Percentiles rank a stretch among this genome's conserved stretches.
phyloP scores from a whole-genome alignment of 176 grass and related monocot species.

The Oryza rufipogon region DNA sequence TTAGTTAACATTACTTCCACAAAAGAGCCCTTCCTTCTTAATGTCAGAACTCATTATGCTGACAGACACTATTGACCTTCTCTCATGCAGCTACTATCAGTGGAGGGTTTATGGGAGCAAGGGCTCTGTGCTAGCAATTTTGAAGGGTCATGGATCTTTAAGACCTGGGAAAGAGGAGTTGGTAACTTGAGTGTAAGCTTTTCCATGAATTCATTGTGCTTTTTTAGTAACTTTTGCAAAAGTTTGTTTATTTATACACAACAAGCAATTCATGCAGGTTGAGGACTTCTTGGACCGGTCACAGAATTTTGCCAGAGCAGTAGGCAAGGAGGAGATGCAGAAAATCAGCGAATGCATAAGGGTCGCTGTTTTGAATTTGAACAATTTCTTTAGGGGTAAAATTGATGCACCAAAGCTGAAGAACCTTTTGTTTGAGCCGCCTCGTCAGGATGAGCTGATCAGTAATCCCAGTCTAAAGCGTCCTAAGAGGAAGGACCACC shows the following conservation, averaged over 20 bases:
- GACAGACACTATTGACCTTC: slow-evolving; percentile 11
- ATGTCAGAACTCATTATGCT: slow-evolving; percentile 16
- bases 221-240: slow-evolving; percentile 16
- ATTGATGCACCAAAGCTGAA: slow-evolving; percentile 55
- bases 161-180: slow-evolving; percentile 47
- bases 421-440: slow-evolving; percentile 52
- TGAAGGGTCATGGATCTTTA: slow-evolving; percentile 78
- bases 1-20: background rate
- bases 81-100: slow-evolving; percentile 61
- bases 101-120: slow-evolving; percentile 65
- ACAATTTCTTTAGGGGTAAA: slow-evolving; percentile 56
- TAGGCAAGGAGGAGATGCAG: slow-evolving; percentile 60
- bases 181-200: slow-evolving; percentile 76
- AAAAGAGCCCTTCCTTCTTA: background rate
- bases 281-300: slow-evolving; percentile 86
- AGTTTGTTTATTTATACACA: slow-evolving; percentile 26
- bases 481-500: slow-evolving; percentile 31
- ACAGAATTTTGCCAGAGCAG: slow-evolving; percentile 84
- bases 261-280: slow-evolving; percentile 57
- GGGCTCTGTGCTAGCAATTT: slow-evolving; percentile 87
- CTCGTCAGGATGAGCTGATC: slow-evolving; percentile 24
- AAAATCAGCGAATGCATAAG: slow-evolving; percentile 61
- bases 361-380: slow-evolving; percentile 52
- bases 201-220: background rate
- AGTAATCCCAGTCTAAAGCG: background rate